phyloP scores from a whole-genome alignment of 139 green algal species.

The Asterochloris erici region DNA sequence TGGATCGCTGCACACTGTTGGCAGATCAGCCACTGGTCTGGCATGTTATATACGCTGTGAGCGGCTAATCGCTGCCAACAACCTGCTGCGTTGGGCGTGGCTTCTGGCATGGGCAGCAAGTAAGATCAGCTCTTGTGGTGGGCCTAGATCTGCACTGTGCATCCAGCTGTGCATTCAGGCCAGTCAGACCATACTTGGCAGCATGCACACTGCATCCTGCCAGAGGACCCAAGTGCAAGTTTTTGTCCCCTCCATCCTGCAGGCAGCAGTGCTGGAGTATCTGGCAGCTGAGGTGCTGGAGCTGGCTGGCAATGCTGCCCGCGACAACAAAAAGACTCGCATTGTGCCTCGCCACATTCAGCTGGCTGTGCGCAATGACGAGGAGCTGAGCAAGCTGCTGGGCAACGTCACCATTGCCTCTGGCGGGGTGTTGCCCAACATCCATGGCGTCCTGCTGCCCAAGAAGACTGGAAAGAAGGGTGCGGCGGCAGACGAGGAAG shows the following conservation, averaged over 20 bases:
- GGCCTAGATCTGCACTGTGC: no score
- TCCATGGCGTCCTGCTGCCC: constrained; percentile 77
- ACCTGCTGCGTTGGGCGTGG: no score
- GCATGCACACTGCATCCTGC: neutral
- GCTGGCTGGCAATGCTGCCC: constrained; percentile 78
- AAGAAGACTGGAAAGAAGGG: constrained; percentile 73
- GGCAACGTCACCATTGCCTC: constrained; percentile 37
- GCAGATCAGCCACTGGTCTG: no score
- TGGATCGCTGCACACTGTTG: no score
- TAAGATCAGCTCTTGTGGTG: no score
- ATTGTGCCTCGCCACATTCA: constrained; percentile 84
- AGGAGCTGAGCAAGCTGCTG: constrained; percentile 92
- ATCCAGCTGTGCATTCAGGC: no score
- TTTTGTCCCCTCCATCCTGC: constrained; percentile 31
- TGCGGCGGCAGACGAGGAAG: neutral
- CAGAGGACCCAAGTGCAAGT: constrained; percentile 2
- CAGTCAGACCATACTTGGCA: no score
- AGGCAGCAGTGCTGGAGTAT: constrained; percentile 80
- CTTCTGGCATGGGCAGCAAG: no score
- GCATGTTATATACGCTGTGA: no score
- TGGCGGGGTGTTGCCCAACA: constrained; percentile 80
- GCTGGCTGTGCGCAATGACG: constrained; percentile 89
- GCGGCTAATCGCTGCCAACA: no score
- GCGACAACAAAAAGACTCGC: constrained; percentile 89
- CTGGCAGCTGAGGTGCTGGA: constrained; percentile 80